Evolutionary conservation across 106 monocot species (phyloP).

Genomic region (Iris macrosiphon): DNA sequence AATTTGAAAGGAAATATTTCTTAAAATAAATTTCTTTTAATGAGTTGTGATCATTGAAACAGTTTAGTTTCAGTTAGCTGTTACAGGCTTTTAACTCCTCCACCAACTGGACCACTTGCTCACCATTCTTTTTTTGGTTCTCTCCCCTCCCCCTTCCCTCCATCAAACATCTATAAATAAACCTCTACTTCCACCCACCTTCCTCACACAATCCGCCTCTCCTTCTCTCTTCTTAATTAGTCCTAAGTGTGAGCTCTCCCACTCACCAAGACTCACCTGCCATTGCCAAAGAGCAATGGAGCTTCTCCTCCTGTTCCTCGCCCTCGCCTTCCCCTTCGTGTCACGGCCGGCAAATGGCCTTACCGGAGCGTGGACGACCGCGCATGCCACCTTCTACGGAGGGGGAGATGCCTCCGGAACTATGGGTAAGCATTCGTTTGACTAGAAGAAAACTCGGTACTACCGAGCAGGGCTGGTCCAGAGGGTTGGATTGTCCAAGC

Average conservation of each 20-base stretch:
- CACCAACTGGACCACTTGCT: conserved; percentile 9
- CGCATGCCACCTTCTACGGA: conserved; percentile 54
- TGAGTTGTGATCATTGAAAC: conserved; percentile 2
- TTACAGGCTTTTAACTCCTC: conserved; percentile 7
- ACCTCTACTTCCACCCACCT: conserved; percentile 17
- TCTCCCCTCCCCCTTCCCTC: no score
- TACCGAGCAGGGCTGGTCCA: no score
- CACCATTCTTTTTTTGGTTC: no score
- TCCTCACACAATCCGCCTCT: not conserved
- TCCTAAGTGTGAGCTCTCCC: conserved; percentile 2
- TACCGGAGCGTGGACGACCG: conserved; percentile 20
- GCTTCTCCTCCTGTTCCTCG: no score
- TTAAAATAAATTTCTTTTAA: no score
- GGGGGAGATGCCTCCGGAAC: conserved; percentile 47
- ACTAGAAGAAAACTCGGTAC: no score
- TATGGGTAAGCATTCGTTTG: conserved; percentile 55
- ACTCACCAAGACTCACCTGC: not conserved
- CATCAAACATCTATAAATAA: conserved; percentile 28
- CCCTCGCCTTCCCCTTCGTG: conserved; percentile 8
- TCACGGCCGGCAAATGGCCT: conserved; percentile 5
- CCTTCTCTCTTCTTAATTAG: not conserved
- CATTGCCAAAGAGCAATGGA: conserved; percentile 18
- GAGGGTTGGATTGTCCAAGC: no score
- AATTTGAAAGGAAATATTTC: no score
- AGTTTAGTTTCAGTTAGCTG: conserved; percentile 29